Base-by-base conservation (phyloP, 2,329 filamentous ascomycete genomes). In the Biscogniauxia mediterranea region DNA sequence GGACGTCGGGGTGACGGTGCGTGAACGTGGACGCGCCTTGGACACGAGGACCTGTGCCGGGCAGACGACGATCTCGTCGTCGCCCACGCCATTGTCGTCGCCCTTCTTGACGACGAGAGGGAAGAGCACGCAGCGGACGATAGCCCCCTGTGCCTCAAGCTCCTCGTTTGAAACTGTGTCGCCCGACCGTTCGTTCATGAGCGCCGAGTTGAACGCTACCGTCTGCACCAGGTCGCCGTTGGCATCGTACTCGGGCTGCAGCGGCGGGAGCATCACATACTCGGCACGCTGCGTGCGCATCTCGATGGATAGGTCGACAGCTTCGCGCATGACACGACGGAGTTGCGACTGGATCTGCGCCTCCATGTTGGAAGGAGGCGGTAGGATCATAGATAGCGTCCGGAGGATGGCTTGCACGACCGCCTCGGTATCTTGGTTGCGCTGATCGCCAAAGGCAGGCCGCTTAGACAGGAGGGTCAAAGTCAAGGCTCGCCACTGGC, bases 271-370 rank as follows among this genome's bases (percentile, higher is more conserved):
- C 94, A 99, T 99, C 81, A 97, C 95, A 80, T 97, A 99, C 79
- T 98, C 95, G 46, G 95, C 93, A 62, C 92, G 88, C 76, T 99
- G 95, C 17, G 90, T 96, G 74, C 95, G 93, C 95, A 99, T 99
- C 79, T 97, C 93, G 67, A 99, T 88, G 1, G 93, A 93, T 11
- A 99, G 85, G 61, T 91, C 90, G 55, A 97, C 95, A 0, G 96
- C 95, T 64, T 94, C 87, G 67, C 87, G 87, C 77, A 99, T 88
- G 56, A 99, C 93, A 69, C 91, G 92, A 70, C 90, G 89, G 58
- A 99, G 84, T 66, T 94, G 93, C 38, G 91, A 86, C 69, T 93
- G 85, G 54, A 97, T 91, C 73, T 96, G 91, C 50, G 83, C 79
- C 77, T 95, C 90, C 59, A 94, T 82, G 69, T 95, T 87, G 57